phyloP scores from a whole-genome alignment of 2,329 filamentous ascomycete genomes.

The Colletotrichum coccodes region DNA sequence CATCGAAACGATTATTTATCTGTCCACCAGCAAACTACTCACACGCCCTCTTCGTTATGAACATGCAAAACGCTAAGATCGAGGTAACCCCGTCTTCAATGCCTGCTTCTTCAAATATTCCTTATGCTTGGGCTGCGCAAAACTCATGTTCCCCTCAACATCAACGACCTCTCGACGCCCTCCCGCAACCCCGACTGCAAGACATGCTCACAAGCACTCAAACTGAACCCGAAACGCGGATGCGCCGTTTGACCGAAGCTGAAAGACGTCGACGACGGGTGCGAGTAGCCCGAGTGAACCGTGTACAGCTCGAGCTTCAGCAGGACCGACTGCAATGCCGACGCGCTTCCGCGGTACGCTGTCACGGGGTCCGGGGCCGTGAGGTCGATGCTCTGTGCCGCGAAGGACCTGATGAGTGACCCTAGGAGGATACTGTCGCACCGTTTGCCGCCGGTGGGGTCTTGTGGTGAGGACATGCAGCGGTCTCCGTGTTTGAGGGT shows the following conservation, averaged over 20 bases:
- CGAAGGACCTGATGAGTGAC: conserved; percentile 22
- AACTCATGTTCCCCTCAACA: neutral
- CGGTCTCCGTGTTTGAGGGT: neutral
- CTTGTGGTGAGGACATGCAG: conserved; percentile 13
- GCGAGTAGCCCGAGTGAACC: neutral
- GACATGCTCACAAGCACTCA: conserved; percentile 9
- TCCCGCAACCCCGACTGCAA: neutral
- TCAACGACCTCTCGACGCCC: neutral
- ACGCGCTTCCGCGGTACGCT: conserved; percentile 15
- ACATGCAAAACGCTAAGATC: no score
- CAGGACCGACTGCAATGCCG: conserved; percentile 8
- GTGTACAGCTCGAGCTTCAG: conserved; percentile 21
- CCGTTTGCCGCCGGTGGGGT: neutral
- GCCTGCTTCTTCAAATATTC: conserved; percentile 25
- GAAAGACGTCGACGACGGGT: neutral
- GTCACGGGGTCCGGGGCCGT: neutral
- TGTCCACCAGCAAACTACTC: no score
- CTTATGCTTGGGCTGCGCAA: conserved; percentile 6
- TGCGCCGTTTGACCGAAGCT: neutral
- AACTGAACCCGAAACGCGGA: neutral
- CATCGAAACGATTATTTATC: no score
- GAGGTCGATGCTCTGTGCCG: conserved; percentile 1
- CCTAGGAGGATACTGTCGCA: conserved; percentile 29
- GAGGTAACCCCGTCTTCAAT: conserved; percentile 6
- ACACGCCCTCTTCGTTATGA: no score